Percentiles rank a stretch among this genome's conserved stretches.
phyloP scores from a whole-genome alignment of 2,329 filamentous ascomycete genomes.

The Cylindrodendrum hubeiense region DNA sequence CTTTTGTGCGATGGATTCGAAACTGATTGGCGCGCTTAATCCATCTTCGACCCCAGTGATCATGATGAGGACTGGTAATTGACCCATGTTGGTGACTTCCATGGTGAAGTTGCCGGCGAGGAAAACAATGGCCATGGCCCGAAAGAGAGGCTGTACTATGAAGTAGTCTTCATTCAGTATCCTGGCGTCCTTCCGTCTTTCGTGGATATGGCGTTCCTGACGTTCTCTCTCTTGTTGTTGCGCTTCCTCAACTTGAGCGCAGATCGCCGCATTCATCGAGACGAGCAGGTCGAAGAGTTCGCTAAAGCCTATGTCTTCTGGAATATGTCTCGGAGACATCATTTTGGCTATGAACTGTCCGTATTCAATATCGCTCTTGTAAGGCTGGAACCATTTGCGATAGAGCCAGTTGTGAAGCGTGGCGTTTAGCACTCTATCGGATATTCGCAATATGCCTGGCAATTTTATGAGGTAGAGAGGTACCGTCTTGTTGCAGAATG shows the following conservation, averaged over 20 bases:
- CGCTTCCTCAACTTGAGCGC: background rate
- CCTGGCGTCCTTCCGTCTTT: too few relatives aligned
- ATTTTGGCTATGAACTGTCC: slow-evolving; percentile 26
- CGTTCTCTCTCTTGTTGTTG: background rate
- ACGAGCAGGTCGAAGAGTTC: background rate
- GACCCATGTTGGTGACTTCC: background rate
- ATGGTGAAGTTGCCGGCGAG: background rate
- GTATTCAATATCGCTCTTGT: slow-evolving; percentile 28
- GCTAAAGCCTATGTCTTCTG: background rate
- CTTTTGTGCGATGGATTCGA: slow-evolving; percentile 18
- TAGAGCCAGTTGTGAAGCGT: slow-evolving; percentile 13
- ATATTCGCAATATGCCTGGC: background rate
- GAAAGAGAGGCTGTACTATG: background rate
- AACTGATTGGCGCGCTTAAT: slow-evolving; percentile 14
- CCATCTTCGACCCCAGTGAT: slow-evolving; percentile 5
- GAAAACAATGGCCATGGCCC: background rate
- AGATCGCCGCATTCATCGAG: background rate
- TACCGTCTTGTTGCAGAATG: background rate
- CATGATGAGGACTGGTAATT: slow-evolving; percentile 16
- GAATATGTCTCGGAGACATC: background rate
- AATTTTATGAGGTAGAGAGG: background rate
- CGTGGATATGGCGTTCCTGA: too few relatives aligned
- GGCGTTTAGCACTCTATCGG: slow-evolving; percentile 10
- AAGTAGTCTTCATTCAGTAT: background rate
- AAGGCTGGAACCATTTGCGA: slow-evolving; percentile 21